Conservation (phyloP, 1,139 yeast genomes). For the Trichomonascaceae sp. region DNA sequence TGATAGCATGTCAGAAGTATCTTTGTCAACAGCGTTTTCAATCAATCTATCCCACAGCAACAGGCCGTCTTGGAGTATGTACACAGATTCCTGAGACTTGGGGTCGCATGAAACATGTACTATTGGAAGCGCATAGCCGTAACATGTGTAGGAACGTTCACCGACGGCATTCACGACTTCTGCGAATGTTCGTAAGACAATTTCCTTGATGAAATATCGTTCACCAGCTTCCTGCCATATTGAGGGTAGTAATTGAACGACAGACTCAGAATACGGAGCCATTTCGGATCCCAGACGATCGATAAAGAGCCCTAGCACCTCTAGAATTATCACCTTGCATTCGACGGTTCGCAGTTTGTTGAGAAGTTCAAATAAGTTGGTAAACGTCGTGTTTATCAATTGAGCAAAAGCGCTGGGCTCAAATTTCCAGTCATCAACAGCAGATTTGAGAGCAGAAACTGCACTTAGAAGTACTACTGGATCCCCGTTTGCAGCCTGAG, state of each 20-base stretch:
- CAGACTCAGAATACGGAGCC: conserved; percentile 35
- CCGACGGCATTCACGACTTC: conserved; percentile 62
- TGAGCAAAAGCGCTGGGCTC: conserved; percentile 61
- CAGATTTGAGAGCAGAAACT: conserved; percentile 59
- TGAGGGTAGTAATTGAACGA: conserved; percentile 58
- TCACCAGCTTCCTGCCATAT: conserved; percentile 65
- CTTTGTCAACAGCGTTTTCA: conserved; percentile 40
- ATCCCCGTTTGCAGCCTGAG: conserved; percentile 49
- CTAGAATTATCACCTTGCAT: conserved; percentile 63
- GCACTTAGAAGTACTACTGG: conserved; percentile 71
- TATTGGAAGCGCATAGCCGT: conserved; percentile 62
- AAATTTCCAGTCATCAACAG: conserved; percentile 86
- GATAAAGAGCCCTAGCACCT: conserved; percentile 58
- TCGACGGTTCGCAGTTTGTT: conserved; percentile 56
- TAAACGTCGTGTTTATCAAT: conserved; percentile 49
- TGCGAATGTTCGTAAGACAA: conserved; percentile 63
- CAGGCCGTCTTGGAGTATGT: conserved; percentile 80
- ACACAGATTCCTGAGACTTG: conserved; percentile 50
- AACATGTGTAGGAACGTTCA: conserved; percentile 51
- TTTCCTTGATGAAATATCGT: conserved; percentile 61
- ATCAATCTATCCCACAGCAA: conserved; percentile 75
- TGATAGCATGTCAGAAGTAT: conserved; percentile 40
- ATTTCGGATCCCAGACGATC: conserved; percentile 42
- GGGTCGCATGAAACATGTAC: conserved; percentile 60
- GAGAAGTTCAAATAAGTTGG: conserved; percentile 41